phyloP scores from a whole-genome alignment of 305 asterid species.

The Stenogyne calaminthoides region DNA sequence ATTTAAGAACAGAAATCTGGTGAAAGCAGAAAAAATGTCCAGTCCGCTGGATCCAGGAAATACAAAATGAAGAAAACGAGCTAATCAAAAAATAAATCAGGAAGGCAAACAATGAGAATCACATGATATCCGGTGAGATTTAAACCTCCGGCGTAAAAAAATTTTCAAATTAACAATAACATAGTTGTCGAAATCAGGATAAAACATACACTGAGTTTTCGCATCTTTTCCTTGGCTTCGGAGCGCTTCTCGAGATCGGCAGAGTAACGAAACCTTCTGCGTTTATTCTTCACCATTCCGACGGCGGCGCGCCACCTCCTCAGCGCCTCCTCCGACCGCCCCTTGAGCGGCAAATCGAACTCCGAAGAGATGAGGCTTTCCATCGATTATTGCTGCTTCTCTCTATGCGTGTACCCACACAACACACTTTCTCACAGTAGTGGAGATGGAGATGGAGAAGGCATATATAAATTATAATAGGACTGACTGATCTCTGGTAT shows the following conservation, averaged over 20 bases:
- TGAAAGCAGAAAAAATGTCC: not conserved
- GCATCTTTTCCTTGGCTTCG: constrained; percentile 62
- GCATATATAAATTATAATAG: not conserved
- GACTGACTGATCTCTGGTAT: not conserved
- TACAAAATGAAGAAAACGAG: not conserved
- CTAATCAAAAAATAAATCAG: not conserved
- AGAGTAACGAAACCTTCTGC: constrained; percentile 73
- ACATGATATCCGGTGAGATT: not conserved
- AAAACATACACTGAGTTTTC: constrained; percentile 59
- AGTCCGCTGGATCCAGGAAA: constrained; percentile 14
- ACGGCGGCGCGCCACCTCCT: constrained; percentile 74
- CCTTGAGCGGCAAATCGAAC: constrained; percentile 60
- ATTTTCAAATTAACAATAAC: not conserved
- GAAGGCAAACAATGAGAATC: not conserved
- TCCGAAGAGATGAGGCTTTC: constrained; percentile 47
- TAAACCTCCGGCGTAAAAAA: not conserved
- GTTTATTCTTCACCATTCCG: constrained; percentile 65
- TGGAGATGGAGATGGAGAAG: constrained; percentile 20
- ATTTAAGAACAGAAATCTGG: constrained; percentile 15
- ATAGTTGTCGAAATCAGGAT: not conserved
- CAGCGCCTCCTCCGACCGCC: constrained; percentile 64
- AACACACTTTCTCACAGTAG: not conserved
- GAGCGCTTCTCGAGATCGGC: constrained; percentile 71
- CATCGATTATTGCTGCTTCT: constrained; percentile 24
- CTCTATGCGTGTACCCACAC: not conserved